phyloP scores from a whole-genome alignment of 257 asterid genomes.

The Nicotiana tomentosiformis region DNA sequence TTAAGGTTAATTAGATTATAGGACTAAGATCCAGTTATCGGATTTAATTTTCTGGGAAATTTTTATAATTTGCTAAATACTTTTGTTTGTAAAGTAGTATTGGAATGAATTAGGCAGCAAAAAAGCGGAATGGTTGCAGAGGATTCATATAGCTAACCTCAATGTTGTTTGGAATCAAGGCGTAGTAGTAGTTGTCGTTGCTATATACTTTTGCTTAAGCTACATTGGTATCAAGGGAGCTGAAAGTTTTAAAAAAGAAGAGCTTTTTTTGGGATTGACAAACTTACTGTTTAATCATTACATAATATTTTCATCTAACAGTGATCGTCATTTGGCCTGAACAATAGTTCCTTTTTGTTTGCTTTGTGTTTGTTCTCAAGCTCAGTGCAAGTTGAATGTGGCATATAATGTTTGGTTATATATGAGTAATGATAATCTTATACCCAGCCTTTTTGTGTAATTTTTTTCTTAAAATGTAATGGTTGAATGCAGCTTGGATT shows the following conservation, averaged over 20 bases:
- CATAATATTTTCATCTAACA: neutral
- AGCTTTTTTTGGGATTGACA: neutral
- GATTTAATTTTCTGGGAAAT: neutral
- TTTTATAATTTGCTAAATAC: neutral
- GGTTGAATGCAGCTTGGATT: neutral
- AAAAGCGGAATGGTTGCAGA: neutral
- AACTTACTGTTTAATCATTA: neutral
- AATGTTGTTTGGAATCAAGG: neutral
- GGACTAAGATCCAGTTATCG: neutral
- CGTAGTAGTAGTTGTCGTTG: too few species aligned
- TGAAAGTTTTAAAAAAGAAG: neutral
- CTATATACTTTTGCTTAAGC: too few species aligned
- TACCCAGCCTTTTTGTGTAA: neutral
- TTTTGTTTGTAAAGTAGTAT: neutral
- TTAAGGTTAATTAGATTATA: neutral
- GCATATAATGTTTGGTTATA: neutral
- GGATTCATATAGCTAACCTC: neutral
- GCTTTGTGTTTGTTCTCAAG: neutral
- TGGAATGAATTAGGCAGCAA: too few species aligned
- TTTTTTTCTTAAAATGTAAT: neutral
- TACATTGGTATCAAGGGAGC: neutral
- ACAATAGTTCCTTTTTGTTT: neutral
- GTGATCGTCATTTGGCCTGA: neutral
- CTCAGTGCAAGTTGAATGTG: neutral
- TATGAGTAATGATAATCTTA: neutral